Evolutionary conservation across 2,329 filamentous ascomycete species (phyloP).

Genomic region (Phialocephala subalpina): DNA sequence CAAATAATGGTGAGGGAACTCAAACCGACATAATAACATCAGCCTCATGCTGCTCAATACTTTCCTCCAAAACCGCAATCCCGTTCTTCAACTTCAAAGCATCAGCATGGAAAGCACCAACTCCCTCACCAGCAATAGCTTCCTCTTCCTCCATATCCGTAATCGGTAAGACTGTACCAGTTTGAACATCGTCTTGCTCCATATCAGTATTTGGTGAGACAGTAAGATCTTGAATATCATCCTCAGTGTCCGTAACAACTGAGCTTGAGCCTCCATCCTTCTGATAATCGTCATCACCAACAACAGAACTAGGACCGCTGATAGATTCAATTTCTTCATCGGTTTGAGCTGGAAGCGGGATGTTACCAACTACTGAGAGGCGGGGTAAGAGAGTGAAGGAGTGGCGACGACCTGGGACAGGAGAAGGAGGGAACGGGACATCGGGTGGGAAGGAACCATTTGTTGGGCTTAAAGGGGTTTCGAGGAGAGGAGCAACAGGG

Average conservation of each 20-base stretch:
- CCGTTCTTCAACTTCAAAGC: constrained; percentile 58
- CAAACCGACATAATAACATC: constrained; percentile 51
- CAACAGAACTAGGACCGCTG: background rate
- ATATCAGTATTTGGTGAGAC: too few species aligned
- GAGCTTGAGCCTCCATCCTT: too few species aligned
- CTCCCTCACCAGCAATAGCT: constrained; percentile 36
- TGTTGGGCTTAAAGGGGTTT: background rate
- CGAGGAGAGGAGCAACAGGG: background rate
- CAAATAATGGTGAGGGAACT: background rate
- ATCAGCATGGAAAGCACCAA: constrained; percentile 47
- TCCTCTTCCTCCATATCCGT: constrained; percentile 45
- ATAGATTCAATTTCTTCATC: background rate
- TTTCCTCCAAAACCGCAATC: constrained; percentile 64
- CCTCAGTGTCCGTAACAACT: too few species aligned
- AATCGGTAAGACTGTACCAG: background rate
- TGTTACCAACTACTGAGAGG: background rate
- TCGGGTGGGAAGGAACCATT: background rate
- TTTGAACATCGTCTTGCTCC: too few species aligned
- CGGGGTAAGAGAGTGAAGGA: background rate
- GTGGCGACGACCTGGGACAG: background rate
- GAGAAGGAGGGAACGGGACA: background rate
- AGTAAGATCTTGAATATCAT: too few species aligned
- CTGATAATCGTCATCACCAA: background rate
- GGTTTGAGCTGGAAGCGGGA: background rate
- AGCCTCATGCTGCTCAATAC: constrained; percentile 54